Base-by-base conservation (phyloP, 2,329 filamentous ascomycete genomes). In the Didymella sp. region DNA sequence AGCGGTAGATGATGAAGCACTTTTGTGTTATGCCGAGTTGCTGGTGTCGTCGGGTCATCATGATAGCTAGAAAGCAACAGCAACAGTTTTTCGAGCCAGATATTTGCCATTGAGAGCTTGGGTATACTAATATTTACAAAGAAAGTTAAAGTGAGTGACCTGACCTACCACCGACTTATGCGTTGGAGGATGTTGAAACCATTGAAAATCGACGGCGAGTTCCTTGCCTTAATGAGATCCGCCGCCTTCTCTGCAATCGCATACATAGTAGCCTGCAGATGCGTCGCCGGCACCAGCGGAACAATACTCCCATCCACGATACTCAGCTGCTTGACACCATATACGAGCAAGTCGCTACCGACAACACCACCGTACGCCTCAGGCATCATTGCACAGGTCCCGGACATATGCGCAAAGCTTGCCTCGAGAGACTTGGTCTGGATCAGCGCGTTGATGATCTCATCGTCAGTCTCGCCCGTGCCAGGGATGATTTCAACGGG, bases 251-350 rank as follows among this genome's bases (percentile, higher is more conserved):
- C 70, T 1, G 68, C 69, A 37, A 73, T 56, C 25, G 70, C 70
- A 55, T 73, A 74, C 60, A 73, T 68, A 1, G 69, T 73, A 1
- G 67, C 56, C 38, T 70, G 68, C 19, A 70, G 42, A 60, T 73
- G 69, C 9, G 69, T 63, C 1, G 63, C 66, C 0, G 68, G 70
- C n/a, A 73, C 64, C 50, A 73, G 45, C 1, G 70, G 68, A 8
- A 73, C 60, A 12, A 73, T 63, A 42, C 72, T 72, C 5, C 65
- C 71, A 58, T 76, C 73, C 0, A 73, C 67, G 1, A 76, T 63
- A 21, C 69, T 72, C 9, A 74, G 41, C 25, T 59, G 54, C n/a
- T 56, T 56, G 3, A 68, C 59, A 0, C 70, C 69, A 33, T 74
- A 63, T 1, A 75, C 71, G 2, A 45, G 38, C 24, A 74, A 52